Evolutionary conservation across 176 grass and related monocot species (phyloP), one percentile per base, ranked within the genome.

Genomic region (Juncus inflexus): DNA sequence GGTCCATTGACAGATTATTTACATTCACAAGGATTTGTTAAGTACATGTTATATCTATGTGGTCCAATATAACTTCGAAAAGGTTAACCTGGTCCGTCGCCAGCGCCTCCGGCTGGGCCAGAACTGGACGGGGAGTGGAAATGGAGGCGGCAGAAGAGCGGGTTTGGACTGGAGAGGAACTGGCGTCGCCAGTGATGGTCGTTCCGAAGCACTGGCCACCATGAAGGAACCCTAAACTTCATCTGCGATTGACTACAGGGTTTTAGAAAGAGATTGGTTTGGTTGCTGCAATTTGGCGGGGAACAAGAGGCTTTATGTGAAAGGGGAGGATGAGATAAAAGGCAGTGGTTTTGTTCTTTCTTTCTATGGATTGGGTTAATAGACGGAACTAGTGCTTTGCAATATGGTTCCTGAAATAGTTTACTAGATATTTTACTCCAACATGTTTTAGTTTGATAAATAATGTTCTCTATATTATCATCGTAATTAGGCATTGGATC

Each of bases 141-240:
- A 40, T 53, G 64, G 19, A 52, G 60, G 6, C 66, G 66, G 3
- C 66, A 49, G 66, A 55, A 58, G 15, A 15, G 52, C 9, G 37
- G 52, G 6, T 39, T n/a, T 14, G 19, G 53, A 19, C 37, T 36
- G 3, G 4, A 61, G 15, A 15, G 60, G 68, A 45, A 15, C 36
- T 72, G 51, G 50, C 3, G 53, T 13, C 40, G 56, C 37, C 43
- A 55, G 4, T 40, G 50, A 64, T 54, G 83, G 3, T 5, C 15
- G 36, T 41, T 52, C 8, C 10, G 45, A 56, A 72, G 61, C 12
- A 74, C 72, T 43, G 69, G 78, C 61, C 78, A 80, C 66, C 67
- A 57, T n/a, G 58, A 71, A 28, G 51, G 42, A 87, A 85, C 75
- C 79, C 81, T 83, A 87, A 78, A 85, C 64, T 61, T 65, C 83